Base-by-base conservation (phyloP, 345 rosid species). In the Kernera saxatilis region DNA sequence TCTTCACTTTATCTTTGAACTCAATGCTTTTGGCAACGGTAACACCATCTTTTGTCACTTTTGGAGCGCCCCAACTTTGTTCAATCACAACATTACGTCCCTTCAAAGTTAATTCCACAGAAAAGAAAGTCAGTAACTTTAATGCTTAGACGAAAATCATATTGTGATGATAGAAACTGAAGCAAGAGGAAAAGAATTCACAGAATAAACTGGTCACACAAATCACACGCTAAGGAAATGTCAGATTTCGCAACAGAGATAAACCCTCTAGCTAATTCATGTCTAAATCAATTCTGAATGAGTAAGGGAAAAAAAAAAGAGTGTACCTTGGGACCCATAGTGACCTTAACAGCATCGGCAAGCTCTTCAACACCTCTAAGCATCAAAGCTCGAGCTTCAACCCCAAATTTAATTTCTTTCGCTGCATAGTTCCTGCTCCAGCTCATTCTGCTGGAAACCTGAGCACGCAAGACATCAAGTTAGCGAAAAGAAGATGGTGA, bases 21-120 rank as follows among this genome's bases (percentile, higher is more conserved):
- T 92, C 99, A 72, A 94, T 86, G 75, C 99, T 91, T 72, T 94
- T 94, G 14, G 99, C 99, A 46, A 94, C 99, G 5, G 98, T 94
- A 1, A 94, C 99, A 69, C 99, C 99, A 75, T 94, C 99, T 75
- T 94, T 94, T 21, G 99, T 94, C 40, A 94, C 99, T 71, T 94
- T 94, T 2, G 98, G 98, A 36, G 97, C 93, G 65, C 96, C 99
- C 81, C 69, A 94, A 67, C 98, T 94, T 88, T 94, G 99, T 56
- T 94, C 99, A 67, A 91, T 76, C 33, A 94, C 87, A 64, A 94
- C 97, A 76, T 78, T 94, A 29, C 98, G 93, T 4, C 99, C 99
- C 99, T 94, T 32, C 17, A 27, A 17, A 61, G 27, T 54, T 10
- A 11, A 13, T 6, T 33, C 6, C 10, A 56, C 62, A 37, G 5